Percentiles rank a stretch among this genome's conserved stretches.
Evolutionary conservation across 139 green algal genomes (phyloP).

Genomic region (Chlamydomonas schloesseri): DNA sequence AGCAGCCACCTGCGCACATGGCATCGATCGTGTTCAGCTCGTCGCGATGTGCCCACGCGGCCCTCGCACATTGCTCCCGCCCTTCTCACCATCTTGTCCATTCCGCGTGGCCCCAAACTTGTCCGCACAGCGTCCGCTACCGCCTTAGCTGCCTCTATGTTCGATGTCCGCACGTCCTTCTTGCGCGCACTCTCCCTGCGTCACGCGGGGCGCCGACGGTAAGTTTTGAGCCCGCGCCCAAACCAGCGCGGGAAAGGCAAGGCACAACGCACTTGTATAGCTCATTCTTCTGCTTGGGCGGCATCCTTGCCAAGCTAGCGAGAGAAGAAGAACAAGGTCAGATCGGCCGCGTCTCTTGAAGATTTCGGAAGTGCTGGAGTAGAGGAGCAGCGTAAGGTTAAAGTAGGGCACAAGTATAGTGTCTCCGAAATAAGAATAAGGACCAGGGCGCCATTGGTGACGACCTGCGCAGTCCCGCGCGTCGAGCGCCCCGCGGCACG

Average conservation of each 20-base stretch:
- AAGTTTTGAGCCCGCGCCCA: not conserved
- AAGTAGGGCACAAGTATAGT: too few relatives aligned
- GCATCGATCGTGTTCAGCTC: not conserved
- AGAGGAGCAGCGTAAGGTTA: too few relatives aligned
- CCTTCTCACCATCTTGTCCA: constrained; percentile 98
- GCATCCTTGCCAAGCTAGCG: not conserved
- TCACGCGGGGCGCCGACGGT: constrained; percentile 16
- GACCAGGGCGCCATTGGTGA: too few relatives aligned
- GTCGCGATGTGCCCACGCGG: not conserved
- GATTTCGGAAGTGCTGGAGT: too few relatives aligned
- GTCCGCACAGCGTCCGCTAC: constrained; percentile 97
- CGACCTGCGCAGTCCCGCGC: too few relatives aligned
- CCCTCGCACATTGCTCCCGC: not conserved
- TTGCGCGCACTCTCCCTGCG: constrained; percentile 87
- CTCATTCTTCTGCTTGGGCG: constrained; percentile 37
- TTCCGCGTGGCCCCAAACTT: constrained; percentile 93
- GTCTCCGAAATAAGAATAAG: too few relatives aligned
- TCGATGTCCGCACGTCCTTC: constrained; percentile 93
- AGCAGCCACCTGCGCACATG: constrained; percentile 77
- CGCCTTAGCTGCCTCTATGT: constrained; percentile 98
- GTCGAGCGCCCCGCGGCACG: too few relatives aligned
- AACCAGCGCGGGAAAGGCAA: not conserved
- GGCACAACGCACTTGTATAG: constrained; percentile 33
- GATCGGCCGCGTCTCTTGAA: too few relatives aligned
- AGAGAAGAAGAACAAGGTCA: too few relatives aligned